Evolutionary conservation across 2,329 filamentous ascomycete genomes (phyloP).

Genomic region (Tolypocladium cylindrosporum): DNA sequence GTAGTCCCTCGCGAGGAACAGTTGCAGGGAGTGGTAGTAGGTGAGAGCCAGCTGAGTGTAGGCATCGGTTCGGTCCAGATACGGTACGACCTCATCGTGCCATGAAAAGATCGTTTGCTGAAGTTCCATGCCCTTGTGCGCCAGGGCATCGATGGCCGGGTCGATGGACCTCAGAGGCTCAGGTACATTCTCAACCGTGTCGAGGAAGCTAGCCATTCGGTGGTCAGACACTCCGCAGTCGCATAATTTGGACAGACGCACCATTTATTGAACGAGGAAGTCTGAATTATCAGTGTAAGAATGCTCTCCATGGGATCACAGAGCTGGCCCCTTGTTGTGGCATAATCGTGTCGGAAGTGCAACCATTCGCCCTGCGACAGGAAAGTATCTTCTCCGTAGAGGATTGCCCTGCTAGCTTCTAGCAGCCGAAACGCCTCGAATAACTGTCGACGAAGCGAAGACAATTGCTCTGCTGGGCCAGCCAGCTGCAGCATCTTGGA

Average conservation of each 20-base stretch:
- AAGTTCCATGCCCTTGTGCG: constrained; percentile 4
- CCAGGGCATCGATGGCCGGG: constrained; percentile 1
- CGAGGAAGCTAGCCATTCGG: constrained; percentile 9
- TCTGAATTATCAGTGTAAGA: constrained; percentile 5
- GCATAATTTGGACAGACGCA: background rate
- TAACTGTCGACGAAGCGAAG: constrained; percentile 5
- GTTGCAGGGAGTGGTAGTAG: constrained; percentile 8
- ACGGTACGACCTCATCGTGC: background rate
- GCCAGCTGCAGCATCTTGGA: constrained; percentile 10
- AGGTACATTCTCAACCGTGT: constrained; percentile 6
- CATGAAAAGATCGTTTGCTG: background rate
- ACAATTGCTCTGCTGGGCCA: background rate
- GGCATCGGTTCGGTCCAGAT: background rate
- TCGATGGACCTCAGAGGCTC: background rate
- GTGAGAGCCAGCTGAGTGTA: constrained; percentile 4
- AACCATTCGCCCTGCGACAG: constrained; percentile 6
- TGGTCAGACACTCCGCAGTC: background rate
- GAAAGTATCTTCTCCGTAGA: constrained; percentile 13
- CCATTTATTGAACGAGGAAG: constrained; percentile 12
- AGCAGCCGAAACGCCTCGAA: constrained; percentile 11
- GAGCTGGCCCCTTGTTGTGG: too few relatives aligned
- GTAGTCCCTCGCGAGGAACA: constrained; percentile 14
- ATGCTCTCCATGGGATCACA: background rate
- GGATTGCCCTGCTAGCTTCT: constrained; percentile 13
- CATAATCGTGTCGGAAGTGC: background rate